These are phyloP conservation scores for Macadamia tetraphylla DNA, from an alignment of 164 flowering plant species.

Conservation along the genomic window DNA sequence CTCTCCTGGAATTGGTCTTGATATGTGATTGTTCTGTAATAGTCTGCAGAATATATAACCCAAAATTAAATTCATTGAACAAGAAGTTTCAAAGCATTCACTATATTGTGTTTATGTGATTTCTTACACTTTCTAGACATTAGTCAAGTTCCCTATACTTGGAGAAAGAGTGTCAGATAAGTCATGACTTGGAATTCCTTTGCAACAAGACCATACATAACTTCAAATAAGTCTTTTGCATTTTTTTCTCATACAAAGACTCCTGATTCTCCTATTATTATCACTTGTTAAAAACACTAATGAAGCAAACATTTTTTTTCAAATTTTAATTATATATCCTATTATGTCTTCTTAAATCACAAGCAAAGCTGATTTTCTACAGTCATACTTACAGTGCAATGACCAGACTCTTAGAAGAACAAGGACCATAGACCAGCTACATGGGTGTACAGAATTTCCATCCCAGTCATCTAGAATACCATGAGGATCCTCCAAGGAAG, in stretches of 20 bases:
- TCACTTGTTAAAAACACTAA: too few species aligned
- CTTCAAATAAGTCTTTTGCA: neutral
- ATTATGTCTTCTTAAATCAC: neutral
- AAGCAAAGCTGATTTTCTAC: neutral
- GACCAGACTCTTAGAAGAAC: slow-evolving; percentile 66
- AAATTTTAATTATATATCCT: too few species aligned
- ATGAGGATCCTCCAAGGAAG: slow-evolving; percentile 64
- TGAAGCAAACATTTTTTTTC: too few species aligned
- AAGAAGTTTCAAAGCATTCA: neutral
- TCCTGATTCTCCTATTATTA: too few species aligned
- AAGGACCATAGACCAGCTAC: slow-evolving; percentile 99
- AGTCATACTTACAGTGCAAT: slow-evolving; percentile 69
- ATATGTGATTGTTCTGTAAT: slow-evolving; percentile 72
- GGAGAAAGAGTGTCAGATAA: slow-evolving; percentile 76
- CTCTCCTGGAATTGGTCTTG: slow-evolving; percentile 73
- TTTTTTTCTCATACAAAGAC: too few species aligned
- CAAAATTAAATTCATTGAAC: slow-evolving; percentile 2
- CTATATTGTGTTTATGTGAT: neutral
- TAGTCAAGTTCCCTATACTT: slow-evolving; percentile 84
- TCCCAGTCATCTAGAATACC: slow-evolving; percentile 91
- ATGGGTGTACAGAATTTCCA: slow-evolving; percentile 83
- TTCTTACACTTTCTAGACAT: slow-evolving; percentile 80
- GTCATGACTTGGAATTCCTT: slow-evolving; percentile 82
- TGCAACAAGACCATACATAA: slow-evolving; percentile 28
- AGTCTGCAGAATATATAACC: slow-evolving; percentile 40